Conservation (phyloP, 1,284 basidiomycete species). For the Sporisorium scitamineum region DNA sequence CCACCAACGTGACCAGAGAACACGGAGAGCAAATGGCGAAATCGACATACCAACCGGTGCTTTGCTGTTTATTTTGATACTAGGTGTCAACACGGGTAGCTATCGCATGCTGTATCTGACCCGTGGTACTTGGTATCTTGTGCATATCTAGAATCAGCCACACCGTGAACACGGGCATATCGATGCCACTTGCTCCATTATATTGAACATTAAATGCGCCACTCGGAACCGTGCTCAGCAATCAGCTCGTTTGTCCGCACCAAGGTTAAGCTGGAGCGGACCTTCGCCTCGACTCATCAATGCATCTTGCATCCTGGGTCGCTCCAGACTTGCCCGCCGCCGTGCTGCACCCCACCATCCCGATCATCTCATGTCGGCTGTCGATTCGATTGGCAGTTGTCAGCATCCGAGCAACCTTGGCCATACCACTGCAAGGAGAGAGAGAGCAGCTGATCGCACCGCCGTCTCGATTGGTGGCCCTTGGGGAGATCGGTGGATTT, state of each 20-base stretch:
- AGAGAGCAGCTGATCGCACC: not conserved
- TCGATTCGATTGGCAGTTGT: not conserved
- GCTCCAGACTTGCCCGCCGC: too few relatives aligned
- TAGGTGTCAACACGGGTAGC: not conserved
- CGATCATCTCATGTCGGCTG: not conserved
- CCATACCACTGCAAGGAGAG: too few relatives aligned
- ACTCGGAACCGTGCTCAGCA: not conserved
- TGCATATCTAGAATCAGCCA: not conserved
- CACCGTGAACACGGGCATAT: not conserved
- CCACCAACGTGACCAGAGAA: not conserved
- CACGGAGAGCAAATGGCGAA: not conserved
- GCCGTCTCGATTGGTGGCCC: not conserved
- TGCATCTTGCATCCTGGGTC: not conserved
- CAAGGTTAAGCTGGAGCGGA: not conserved
- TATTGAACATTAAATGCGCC: not conserved
- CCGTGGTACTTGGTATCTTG: not conserved
- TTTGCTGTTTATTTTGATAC: not conserved
- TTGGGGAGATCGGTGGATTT: not conserved
- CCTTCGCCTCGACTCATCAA: not conserved
- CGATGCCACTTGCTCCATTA: not conserved
- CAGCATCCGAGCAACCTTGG: constrained; percentile 8
- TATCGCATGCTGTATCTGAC: not conserved
- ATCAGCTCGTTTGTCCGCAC: not conserved
- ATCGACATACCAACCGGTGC: not conserved
- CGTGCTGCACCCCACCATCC: not conserved